Evolutionary conservation across 371 early-diverging fungal genomes (phyloP), one percentile per base, ranked within the genome.

Genomic region (Parasitella parasitica): DNA sequence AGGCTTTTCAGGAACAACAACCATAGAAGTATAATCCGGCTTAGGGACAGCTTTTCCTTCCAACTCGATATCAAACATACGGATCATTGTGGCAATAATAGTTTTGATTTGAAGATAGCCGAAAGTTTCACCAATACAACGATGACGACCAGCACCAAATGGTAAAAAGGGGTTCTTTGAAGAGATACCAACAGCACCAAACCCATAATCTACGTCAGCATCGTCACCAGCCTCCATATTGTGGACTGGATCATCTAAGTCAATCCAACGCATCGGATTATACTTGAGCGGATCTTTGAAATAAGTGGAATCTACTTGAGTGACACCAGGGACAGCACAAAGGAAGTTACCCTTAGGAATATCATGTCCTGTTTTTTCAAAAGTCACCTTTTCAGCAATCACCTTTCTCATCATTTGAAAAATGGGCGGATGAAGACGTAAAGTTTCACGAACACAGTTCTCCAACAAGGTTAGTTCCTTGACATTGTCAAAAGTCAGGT

Each of bases 41-140:
- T 85, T 82, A 7, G 98, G 97, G 70, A 97, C 88, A 32, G 76
- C 78, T 15, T 76, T 76, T 73, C 89, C 80, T 36, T 76, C 71
- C 28, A 70, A 59, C 39, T 76, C 77, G 51, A 94, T 70, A 56
- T 91, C 90, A 69, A 90, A 94, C 58, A 85, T 83, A 26, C 92
- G 80, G 35, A 97, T 69, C 61, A 94, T 82, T 11, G 88, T 84
- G 41, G 94, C 77, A 49, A 97, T 72, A 54, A 98, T 88, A 11
- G 95, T 91, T 86, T 96, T 96, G 81, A 97, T 86, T 80, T 98
- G 98, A 53, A 97, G 73, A 69, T 93, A 97, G 8, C 96, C 97
- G 81, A 98, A 98, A 58, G 89, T 84, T 70, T 98, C 97, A 61
- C 98, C 98, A 75, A 98, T 98, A 85, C 98, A 98, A 63, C 98